These are phyloP conservation scores for Rugonectria rugulosa DNA, from an alignment of 2,329 filamentous ascomycete species.

Conservation along the genomic window DNA sequence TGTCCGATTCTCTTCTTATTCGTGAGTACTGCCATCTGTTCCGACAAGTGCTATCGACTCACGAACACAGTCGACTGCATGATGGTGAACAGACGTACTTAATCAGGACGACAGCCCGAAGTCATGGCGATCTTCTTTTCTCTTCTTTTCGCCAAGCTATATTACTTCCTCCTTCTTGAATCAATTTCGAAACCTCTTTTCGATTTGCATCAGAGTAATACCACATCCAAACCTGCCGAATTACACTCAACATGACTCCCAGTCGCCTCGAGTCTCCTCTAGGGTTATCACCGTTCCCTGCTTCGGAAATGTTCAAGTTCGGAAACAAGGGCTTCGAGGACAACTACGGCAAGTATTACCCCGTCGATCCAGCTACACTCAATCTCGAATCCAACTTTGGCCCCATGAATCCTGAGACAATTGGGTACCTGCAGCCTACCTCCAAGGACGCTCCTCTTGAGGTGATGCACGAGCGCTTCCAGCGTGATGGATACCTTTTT, in stretches of 20 bases:
- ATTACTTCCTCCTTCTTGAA: too few relatives aligned
- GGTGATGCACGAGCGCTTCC: conserved; percentile 21
- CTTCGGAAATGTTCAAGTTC: not conserved
- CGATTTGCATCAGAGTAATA: too few relatives aligned
- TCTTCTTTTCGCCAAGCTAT: too few relatives aligned
- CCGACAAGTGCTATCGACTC: too few relatives aligned
- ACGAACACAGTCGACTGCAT: too few relatives aligned
- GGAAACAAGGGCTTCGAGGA: conserved; percentile 1
- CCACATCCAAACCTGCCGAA: not conserved
- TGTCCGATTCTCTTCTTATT: too few relatives aligned
- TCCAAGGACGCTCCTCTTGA: conserved; percentile 17
- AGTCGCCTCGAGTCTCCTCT: conserved; percentile 9
- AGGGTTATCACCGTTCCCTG: not conserved
- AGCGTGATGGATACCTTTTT: conserved; percentile 23
- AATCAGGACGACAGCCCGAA: too few relatives aligned
- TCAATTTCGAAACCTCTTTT: too few relatives aligned
- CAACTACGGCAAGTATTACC: conserved; percentile 10
- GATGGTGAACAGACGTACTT: too few relatives aligned
- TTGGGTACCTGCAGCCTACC: conserved; percentile 23
- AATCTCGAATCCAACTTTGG: conserved; percentile 18
- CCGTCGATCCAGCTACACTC: not conserved
- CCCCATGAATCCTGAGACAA: conserved; percentile 10
- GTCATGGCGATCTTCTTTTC: too few relatives aligned
- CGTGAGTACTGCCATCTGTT: too few relatives aligned
- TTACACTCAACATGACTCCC: conserved; percentile 5